Base-by-base conservation (phyloP, 768 basidiomycete genomes). In the Atractiella rhizophila region DNA sequence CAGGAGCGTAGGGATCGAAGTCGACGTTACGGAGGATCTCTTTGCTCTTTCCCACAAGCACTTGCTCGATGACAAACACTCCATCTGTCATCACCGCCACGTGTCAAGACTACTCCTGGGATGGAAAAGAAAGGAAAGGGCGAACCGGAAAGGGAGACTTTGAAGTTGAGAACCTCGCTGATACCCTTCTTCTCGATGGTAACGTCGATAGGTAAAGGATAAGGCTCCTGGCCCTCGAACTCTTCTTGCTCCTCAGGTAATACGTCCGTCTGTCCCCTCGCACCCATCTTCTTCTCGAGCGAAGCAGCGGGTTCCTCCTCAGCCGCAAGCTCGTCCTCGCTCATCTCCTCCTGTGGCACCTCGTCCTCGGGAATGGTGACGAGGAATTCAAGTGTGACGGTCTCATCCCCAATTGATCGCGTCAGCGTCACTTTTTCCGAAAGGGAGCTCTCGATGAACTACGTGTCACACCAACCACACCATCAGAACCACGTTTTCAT, bases 161-260 rank as follows among this genome's bases (percentile, higher is more conserved):
- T 86, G 88, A 88, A 72, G 66, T 91, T 96, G 48, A 78, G 62
- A 2, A 78, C 82, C 16, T 85, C 70, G 35, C 86, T 71, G 57
- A 76, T 77, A 82, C 80, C 94, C 62, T 94, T 85, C 7, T 78
- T 76, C 48, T 96, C 83, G 6, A 79, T 74, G 11, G 72, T 79
- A 51, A 79, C 59, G 6, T 76, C 76, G 12, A 70, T 73, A 11
- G 73, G 33, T 27, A 19, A 32, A 21, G 37, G 25, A 29, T 15
- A 33, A 21, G n/a, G n/a, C n/a, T n/a, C n/a, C n/a, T n/a, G n/a
- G n/a, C n/a, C n/a, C n/a, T n/a, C n/a, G n/a, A n/a, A n/a, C n/a
- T n/a, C n/a, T n/a, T n/a, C n/a, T n/a, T n/a, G n/a, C n/a, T n/a
- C n/a, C n/a, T n/a, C n/a, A n/a, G n/a, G n/a, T n/a, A n/a, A n/a